Conservation (phyloP, 306 rosid species). For the Ormosia emarginata region DNA sequence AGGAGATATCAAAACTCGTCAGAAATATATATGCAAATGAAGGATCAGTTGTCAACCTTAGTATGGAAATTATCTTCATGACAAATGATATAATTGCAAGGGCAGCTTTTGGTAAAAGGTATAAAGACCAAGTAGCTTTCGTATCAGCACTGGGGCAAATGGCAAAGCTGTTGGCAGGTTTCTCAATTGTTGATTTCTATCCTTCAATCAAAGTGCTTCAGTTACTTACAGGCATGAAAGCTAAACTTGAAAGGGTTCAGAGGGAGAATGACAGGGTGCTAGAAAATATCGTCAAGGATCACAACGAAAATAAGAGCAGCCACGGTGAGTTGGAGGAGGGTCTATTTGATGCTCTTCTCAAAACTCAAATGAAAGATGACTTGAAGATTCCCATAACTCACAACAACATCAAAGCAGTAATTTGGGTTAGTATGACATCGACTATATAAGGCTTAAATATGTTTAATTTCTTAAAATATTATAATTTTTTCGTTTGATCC, state of each 20-base stretch:
- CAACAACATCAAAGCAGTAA: background rate
- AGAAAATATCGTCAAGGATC: conserved; percentile 13
- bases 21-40: background rate
- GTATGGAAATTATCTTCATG: background rate
- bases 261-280: background rate
- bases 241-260: background rate
- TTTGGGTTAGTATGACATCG: background rate
- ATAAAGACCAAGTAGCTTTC: background rate
- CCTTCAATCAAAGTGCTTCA: conserved; percentile 12
- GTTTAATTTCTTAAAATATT: too few species aligned
- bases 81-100: background rate
- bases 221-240: background rate
- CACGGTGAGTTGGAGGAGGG: background rate
- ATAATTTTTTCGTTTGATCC: too few species aligned
- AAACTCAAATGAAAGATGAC: background rate
- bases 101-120: background rate
- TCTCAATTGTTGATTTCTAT: background rate
- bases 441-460: background rate
- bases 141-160: background rate
- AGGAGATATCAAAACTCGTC: background rate
- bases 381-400: background rate
- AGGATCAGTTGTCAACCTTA: conserved; percentile 11
- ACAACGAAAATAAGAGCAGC: background rate
- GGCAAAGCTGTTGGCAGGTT: background rate
- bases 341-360: conserved; percentile 8